Evolutionary conservation across 2,329 filamentous ascomycete species (phyloP), one percentile per base, ranked within the genome.

Genomic region (Paracoccidioides brasiliensis): DNA sequence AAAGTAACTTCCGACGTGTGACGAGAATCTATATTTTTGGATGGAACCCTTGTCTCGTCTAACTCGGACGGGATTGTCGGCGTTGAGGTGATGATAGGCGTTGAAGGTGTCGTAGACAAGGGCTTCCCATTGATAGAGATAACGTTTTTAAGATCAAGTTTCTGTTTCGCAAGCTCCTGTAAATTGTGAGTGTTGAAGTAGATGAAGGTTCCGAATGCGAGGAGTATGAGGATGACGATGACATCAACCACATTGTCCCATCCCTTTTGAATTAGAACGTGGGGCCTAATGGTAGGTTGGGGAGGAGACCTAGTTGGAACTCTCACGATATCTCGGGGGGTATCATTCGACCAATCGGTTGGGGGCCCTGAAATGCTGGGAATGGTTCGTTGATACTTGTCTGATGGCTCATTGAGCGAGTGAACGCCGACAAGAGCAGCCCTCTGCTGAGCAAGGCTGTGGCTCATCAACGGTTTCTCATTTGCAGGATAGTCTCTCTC

Each of bases 381-480:
- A 22, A 76, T 69, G n/a, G 65, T 69, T 6, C 66, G 64, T 22
- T 56, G 56, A 35, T 66, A 66, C 15, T 66, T 58, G 30, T 64
- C 59, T n/a, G 73, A 70, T 3, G 66, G 65, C 32, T 72, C 72
- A 37, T 81, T 79, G 42, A 87, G 73, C 2, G 78, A 79, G 64
- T 90, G 87, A 0, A 84, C 85, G n/a, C 87, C 87, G 7, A 87
- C 78, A 55, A 91, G 72, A 1, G 78, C 82, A 55, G 81, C 77
- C 9, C 78, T 77, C 9, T 85, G 72, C 61, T 82, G 79, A 1
- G 69, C 67, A 10, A 61, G 61, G 43, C 62, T 66, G 41, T 74
- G 60, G 53, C 66, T 72, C 62, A 68, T 69, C 9, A 74, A 63
- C 0, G 69, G 65, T 46, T 70, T 67, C 4, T 69, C 68, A 45